Base-by-base conservation (phyloP, 2,329 filamentous ascomycete species). In the Fusarium pseudoanthophilum region DNA sequence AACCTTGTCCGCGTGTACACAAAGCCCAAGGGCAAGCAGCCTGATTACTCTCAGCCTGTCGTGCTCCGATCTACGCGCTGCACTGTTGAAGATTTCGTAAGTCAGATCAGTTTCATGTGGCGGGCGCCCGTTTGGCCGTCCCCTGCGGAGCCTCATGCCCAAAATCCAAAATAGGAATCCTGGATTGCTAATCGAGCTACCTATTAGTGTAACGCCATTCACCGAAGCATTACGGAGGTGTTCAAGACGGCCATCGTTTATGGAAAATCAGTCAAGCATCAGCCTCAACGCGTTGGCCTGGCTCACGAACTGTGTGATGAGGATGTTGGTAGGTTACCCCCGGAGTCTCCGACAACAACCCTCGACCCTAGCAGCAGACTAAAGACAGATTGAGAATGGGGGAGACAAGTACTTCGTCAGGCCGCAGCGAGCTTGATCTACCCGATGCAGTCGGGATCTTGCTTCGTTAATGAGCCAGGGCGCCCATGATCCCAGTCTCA, bases 181-280 rank as follows among this genome's bases (percentile, higher is more conserved):
- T 45, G 67, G 71, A 63, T 73, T 64, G 71, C 76, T 82, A 71
- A 80, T 80, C 69, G 83, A 83, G 86, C 79, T 86, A 52, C 57
- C 65, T 62, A 48, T 55, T 80, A 97, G 95, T 99, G 96, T 85
- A 97, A 98, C 85, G 90, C 94, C 75, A 99, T 99, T 81, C 96
- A 99, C 85, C 94, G 96, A 82, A 97, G 91, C 64, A 98, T 99
- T 81, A 89, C 96, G 64, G 96, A 99, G 78, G 92, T 97, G 78
- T 99, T 99, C 88, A 97, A 95, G 84, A 90, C 92, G 70, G 96
- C 96, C 61, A 92, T 99, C 80, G 96, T 99, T 46, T 99, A 98
- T 83, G 96, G 96, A 77, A 96, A 95, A 82, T 98, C 95, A 63
- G 95, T 98, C 77, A 98, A 98, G 88, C 96, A 99, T 85, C 96